Conservation (phyloP, 2,329 filamentous ascomycete genomes). For the Leptographium wingfieldii region DNA sequence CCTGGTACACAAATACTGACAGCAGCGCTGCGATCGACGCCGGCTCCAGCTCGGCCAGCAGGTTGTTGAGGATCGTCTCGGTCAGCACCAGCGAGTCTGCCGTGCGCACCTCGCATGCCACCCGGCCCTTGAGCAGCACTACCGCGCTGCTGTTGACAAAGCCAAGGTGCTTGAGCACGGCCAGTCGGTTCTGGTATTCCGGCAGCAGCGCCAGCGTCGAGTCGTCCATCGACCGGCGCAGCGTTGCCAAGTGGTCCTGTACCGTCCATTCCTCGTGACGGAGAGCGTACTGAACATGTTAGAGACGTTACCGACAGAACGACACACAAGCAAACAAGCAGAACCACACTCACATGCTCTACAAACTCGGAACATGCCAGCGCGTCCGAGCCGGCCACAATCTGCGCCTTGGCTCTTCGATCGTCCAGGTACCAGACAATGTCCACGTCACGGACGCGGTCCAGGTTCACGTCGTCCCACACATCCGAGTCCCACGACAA, state of each 20-base stretch:
- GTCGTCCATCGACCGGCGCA: slow-evolving; percentile 84
- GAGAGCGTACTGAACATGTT: slow-evolving; percentile 65
- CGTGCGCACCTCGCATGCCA: slow-evolving; percentile 95
- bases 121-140: slow-evolving; percentile 94
- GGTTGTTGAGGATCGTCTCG: slow-evolving; percentile 91
- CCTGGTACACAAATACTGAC: slow-evolving; percentile 93
- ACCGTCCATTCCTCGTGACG: slow-evolving; percentile 95
- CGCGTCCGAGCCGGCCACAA: slow-evolving; percentile 52
- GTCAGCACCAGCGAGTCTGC: slow-evolving; percentile 93
- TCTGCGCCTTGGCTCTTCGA: slow-evolving; percentile 47
- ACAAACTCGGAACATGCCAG: slow-evolving; percentile 64
- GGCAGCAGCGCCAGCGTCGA: slow-evolving; percentile 92
- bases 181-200: slow-evolving; percentile 90
- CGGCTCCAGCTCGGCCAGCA: slow-evolving; percentile 86
- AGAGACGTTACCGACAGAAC: background rate
- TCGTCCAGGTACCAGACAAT: slow-evolving; percentile 69
- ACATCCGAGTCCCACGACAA: slow-evolving; percentile 58
- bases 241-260: slow-evolving; percentile 78
- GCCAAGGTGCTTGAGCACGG: slow-evolving; percentile 78
- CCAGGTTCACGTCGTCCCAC: slow-evolving; percentile 79
- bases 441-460: slow-evolving; percentile 68
- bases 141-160: slow-evolving; percentile 82
- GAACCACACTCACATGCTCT: slow-evolving; percentile 58
- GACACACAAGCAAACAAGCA: background rate
- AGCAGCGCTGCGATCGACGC: slow-evolving; percentile 92